A percentile compares a stretch with the other conserved stretches of the same genome.
Conservation (phyloP, 2,329 filamentous ascomycete species). For the Ciborinia camelliae region DNA sequence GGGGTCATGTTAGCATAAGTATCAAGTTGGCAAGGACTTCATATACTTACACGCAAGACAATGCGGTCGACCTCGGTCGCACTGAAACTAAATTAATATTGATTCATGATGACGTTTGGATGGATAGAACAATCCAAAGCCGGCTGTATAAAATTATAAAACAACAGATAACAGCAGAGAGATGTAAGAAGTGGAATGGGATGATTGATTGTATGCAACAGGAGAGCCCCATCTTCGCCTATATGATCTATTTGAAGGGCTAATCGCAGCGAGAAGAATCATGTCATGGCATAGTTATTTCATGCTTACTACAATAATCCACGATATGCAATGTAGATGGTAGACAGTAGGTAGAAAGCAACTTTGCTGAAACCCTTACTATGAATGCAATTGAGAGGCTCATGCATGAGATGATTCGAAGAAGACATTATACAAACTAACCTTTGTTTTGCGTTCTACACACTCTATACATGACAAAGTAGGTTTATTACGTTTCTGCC, state of each 20-base stretch:
- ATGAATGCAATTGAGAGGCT: not conserved
- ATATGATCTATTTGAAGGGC: no score
- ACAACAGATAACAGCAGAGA: not conserved
- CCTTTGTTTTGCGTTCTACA: conserved; percentile 79
- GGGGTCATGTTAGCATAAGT: conserved; percentile 33
- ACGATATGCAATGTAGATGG: not conserved
- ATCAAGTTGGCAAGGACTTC: conserved; percentile 10
- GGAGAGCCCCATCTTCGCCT: not conserved
- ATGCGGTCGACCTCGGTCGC: conserved; percentile 69
- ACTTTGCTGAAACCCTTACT: not conserved
- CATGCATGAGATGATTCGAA: not conserved
- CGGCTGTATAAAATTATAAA: not conserved
- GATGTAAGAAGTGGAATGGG: not conserved
- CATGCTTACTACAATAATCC: not conserved
- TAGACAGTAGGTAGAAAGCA: not conserved
- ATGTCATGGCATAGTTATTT: not conserved
- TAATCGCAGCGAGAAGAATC: not conserved
- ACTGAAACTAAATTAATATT: conserved; percentile 46
- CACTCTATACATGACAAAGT: conserved; percentile 77
- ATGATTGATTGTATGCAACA: no score
- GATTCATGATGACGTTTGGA: not conserved
- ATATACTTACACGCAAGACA: conserved; percentile 60
- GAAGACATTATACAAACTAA: conserved; percentile 36
- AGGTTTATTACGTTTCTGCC: conserved; percentile 81
- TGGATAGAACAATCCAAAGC: not conserved